Evolutionary conservation across 495 filamentous ascomycete genomes (phyloP).

Genomic region (Emericellopsis terricola): DNA sequence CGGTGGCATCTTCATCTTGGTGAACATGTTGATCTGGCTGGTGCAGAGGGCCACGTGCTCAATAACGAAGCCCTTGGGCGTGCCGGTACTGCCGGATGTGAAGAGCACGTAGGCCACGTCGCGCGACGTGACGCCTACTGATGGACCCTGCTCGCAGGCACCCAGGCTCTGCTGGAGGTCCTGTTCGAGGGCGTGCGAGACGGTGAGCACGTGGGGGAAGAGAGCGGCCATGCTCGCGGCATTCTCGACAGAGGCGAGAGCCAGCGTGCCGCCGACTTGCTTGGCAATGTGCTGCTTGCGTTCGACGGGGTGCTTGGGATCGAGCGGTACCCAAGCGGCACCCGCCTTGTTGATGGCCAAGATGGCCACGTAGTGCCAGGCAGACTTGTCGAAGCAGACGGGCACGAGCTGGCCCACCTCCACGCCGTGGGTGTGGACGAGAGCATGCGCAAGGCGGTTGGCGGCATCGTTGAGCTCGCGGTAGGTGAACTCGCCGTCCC

Average conservation of each 20-base stretch:
- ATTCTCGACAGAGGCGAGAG: too few relatives aligned
- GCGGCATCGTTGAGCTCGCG: conserved; percentile 1
- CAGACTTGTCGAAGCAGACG: conserved; percentile 1
- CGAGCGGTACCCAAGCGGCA: too few relatives aligned
- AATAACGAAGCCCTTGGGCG: conserved; percentile 1
- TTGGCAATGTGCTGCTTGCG: not conserved
- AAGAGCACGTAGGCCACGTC: conserved; percentile 1
- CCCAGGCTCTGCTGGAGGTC: too few relatives aligned
- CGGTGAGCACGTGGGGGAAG: not conserved
- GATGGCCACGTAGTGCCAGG: not conserved
- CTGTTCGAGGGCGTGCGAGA: not conserved
- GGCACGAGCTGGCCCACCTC: not conserved
- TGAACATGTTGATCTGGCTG: not conserved
- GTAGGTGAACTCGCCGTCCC: conserved; percentile 22
- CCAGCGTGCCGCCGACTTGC: too few relatives aligned
- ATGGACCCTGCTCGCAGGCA: too few relatives aligned
- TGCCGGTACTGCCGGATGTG: conserved; percentile 1
- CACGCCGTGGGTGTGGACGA: not conserved
- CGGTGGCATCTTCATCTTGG: conserved; percentile 17
- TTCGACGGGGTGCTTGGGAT: not conserved
- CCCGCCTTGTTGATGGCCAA: too few relatives aligned
- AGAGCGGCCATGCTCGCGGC: too few relatives aligned
- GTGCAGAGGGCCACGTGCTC: not conserved
- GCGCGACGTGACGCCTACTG: too few relatives aligned
- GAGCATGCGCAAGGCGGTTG: not conserved